Evolutionary conservation across 2,329 filamentous ascomycete genomes (phyloP), one percentile per base, ranked within the genome.

Genomic region (Cryphonectria nitschkei): DNA sequence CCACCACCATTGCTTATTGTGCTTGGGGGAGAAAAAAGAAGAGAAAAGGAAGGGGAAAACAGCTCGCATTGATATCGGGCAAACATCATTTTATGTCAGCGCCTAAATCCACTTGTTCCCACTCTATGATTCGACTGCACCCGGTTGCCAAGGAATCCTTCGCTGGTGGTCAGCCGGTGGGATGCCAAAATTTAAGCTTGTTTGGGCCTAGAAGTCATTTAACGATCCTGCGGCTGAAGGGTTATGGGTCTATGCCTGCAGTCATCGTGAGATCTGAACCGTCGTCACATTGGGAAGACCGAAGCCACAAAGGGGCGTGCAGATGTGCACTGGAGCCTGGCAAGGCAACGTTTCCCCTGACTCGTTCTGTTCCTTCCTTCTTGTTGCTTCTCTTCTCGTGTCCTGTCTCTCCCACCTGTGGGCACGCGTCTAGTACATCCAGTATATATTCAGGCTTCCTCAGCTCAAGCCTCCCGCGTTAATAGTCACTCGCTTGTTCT

Each of bases 151-250:
- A 64, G 61, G n/a, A 43, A 64, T 64, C 61, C 61, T 64, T 43
- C 61, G 60, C 22, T 29, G 39, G 39, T 46, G 39, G 11, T 11
- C 9, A n/a, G 13, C 34, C 26, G 8, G 8, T 26, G 6, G 11
- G 6, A 26, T 43, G 61, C 26, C n/a, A 46, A 41, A 46, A 43
- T 41, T 64, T 43, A 64, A 43, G 61, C 61, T 64, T 29, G n/a
- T 64, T 64, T 64, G 22, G 61, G 61, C 39, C 13, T 64, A 64
- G 61, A 22, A 9, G 2, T n/a, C 32, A 64, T 22, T 22, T 64
- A 58, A 58, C 29, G 39, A 64, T 64, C 61, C 61, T 64, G 22
- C 37, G n/a, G 61, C 61, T 64, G n/a, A 64, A 22, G 60, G 60
- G 5, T 3, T 3, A 26, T 13, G 60, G 22, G 11, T 3, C 8